phyloP scores from a whole-genome alignment of 2,329 filamentous ascomycete species.

The Canariomyces notabilis region DNA sequence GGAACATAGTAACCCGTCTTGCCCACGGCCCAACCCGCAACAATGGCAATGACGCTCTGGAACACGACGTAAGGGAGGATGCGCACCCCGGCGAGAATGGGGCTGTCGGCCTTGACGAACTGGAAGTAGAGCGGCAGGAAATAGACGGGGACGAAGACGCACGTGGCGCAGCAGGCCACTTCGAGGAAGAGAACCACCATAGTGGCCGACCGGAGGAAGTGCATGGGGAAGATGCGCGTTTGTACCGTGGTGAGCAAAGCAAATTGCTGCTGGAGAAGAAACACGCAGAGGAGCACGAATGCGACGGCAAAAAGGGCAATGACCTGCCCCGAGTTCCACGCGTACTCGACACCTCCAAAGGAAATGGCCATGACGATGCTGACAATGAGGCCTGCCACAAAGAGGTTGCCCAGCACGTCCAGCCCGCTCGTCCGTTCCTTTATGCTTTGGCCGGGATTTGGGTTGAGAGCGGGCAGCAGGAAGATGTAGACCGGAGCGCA shows the following conservation, averaged over 20 bases:
- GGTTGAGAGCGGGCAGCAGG: constrained; percentile 19
- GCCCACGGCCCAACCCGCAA: constrained; percentile 8
- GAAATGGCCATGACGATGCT: constrained; percentile 43
- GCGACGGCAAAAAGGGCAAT: constrained; percentile 44
- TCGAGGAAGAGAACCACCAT: constrained; percentile 37
- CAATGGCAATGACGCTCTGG: constrained; percentile 28
- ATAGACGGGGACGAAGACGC: constrained; percentile 38
- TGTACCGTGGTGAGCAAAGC: not conserved
- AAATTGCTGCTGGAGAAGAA: constrained; percentile 38
- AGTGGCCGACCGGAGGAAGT: constrained; percentile 36
- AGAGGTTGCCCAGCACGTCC: not conserved
- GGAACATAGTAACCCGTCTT: constrained; percentile 20
- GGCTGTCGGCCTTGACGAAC: constrained; percentile 39
- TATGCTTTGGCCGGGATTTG: constrained; percentile 44
- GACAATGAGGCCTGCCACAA: constrained; percentile 34
- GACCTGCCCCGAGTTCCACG: constrained; percentile 41
- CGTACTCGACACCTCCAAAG: constrained; percentile 43
- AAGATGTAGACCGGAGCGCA: constrained; percentile 42
- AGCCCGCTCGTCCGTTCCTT: constrained; percentile 24
- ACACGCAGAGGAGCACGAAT: constrained; percentile 36
- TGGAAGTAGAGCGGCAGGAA: constrained; percentile 50
- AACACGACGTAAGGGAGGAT: constrained; percentile 38
- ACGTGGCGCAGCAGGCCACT: constrained; percentile 30
- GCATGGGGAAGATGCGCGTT: constrained; percentile 36
- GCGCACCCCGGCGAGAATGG: constrained; percentile 36